A percentile compares a stretch with the other conserved stretches of the same genome.
Conservation (phyloP, 2,329 filamentous ascomycete species). For the Claviceps sp. region DNA sequence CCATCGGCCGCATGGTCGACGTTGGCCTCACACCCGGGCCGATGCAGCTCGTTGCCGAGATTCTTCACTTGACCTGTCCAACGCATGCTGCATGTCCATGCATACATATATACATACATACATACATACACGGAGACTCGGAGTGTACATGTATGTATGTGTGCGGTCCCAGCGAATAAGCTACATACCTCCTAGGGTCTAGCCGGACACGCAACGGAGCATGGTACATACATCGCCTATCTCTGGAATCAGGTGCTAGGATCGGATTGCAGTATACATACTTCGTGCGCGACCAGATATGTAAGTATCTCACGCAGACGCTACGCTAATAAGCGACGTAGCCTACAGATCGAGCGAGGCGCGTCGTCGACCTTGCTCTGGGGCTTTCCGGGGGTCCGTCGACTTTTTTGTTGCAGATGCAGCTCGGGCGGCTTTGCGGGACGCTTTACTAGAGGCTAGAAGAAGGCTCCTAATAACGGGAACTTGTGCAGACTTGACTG, state of each 20-base stretch:
- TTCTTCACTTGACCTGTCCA: background rate
- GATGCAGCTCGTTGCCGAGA: background rate
- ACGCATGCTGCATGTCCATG: too few species aligned
- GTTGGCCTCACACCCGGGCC: background rate
- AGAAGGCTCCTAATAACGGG: too few species aligned
- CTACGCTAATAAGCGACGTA: background rate
- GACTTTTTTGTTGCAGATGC: too few species aligned
- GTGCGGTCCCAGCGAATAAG: background rate
- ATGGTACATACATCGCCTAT: background rate
- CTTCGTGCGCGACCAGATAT: background rate
- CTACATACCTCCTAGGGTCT: too few species aligned
- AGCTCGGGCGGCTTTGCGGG: too few species aligned
- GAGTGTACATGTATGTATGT: too few species aligned
- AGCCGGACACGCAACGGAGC: background rate
- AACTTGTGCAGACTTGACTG: too few species aligned
- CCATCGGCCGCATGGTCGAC: background rate
- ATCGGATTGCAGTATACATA: background rate
- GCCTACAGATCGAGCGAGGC: background rate
- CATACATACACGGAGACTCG: too few species aligned
- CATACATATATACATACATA: background rate
- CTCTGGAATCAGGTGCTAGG: background rate
- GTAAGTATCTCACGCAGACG: background rate
- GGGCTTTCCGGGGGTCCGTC: background rate
- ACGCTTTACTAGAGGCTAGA: too few species aligned
- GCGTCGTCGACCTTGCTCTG: background rate